A percentile compares a stretch with the other conserved stretches of the same genome.
These are phyloP conservation scores for Diaporthe citrichinensis DNA, from an alignment of 2,329 filamentous ascomycete genomes.

Conservation along the genomic window DNA sequence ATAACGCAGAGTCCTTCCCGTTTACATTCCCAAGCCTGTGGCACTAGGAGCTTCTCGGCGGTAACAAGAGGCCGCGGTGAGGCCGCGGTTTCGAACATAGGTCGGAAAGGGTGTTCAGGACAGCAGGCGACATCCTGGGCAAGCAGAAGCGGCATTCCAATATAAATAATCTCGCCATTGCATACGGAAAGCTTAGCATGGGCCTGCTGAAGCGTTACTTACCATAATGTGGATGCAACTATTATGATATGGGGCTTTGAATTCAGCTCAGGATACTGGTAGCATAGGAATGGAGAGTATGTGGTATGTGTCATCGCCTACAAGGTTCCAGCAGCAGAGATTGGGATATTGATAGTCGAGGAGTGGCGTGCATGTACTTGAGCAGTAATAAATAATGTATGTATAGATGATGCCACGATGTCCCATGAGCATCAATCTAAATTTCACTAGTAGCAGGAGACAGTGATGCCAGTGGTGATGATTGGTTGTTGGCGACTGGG, in stretches of 20 bases:
- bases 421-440: neutral
- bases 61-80: slow-evolving; percentile 7
- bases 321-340: neutral
- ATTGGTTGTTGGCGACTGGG: neutral
- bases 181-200: slow-evolving; percentile 5
- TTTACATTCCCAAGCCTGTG: neutral
- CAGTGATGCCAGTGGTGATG: neutral
- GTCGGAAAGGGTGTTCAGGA: neutral
- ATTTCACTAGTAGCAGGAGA: neutral
- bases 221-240: neutral
- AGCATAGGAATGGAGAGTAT: neutral
- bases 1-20: no score
- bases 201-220: neutral
- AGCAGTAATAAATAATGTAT: neutral
- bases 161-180: slow-evolving; percentile 8
- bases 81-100: neutral
- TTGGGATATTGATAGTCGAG: neutral
- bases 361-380: neutral
- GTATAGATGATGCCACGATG: neutral
- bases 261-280: neutral
- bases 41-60: slow-evolving; percentile 13
- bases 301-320: neutral
- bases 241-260: neutral
- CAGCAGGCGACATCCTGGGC: slow-evolving; percentile 2
- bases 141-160: slow-evolving; percentile 8